Evolutionary conservation across 768 basidiomycete species (phyloP).

Genomic region (Porphyrellus cyaneotinctus): DNA sequence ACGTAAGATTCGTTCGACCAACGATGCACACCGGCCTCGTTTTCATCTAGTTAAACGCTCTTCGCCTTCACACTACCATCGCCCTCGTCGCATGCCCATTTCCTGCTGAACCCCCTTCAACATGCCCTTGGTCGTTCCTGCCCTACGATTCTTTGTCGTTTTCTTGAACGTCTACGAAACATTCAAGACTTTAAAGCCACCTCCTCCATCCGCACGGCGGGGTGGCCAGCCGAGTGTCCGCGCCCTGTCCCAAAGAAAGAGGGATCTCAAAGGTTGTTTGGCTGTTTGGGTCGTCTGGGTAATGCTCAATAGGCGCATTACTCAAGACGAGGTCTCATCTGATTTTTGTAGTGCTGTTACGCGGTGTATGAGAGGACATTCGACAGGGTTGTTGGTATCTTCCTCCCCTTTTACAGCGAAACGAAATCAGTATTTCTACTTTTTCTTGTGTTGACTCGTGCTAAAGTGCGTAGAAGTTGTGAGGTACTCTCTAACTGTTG

Average conservation of each 20-base stretch:
- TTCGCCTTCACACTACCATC: not conserved
- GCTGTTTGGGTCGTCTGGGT: slow-evolving; percentile 89
- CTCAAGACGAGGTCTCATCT: slow-evolving; percentile 9
- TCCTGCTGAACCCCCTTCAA: slow-evolving; percentile 1
- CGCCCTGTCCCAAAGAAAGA: slow-evolving; percentile 70
- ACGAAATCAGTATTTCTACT: slow-evolving; percentile 69
- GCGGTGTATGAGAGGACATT: slow-evolving; percentile 61
- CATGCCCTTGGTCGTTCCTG: slow-evolving; percentile 68
- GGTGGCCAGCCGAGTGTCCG: slow-evolving; percentile 61
- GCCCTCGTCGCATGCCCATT: slow-evolving; percentile 8
- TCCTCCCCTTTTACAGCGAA: slow-evolving; percentile 83
- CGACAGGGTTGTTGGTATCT: slow-evolving; percentile 61
- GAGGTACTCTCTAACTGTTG: not conserved
- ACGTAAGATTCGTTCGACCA: slow-evolving; percentile 20
- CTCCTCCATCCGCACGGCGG: slow-evolving; percentile 46
- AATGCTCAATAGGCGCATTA: slow-evolving; percentile 24
- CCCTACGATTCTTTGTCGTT: slow-evolving; percentile 65
- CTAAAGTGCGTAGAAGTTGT: slow-evolving; percentile 48
- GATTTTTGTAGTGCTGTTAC: slow-evolving; percentile 54
- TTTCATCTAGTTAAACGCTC: slow-evolving; percentile 18
- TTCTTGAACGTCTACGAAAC: slow-evolving; percentile 81
- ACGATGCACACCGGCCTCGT: slow-evolving; percentile 4
- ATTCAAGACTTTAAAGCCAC: slow-evolving; percentile 75
- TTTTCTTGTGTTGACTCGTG: slow-evolving; percentile 72
- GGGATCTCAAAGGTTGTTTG: slow-evolving; percentile 80